These are phyloP conservation scores for Boletus barrowsii DNA, from an alignment of 768 basidiomycete genomes.

Conservation along the genomic window DNA sequence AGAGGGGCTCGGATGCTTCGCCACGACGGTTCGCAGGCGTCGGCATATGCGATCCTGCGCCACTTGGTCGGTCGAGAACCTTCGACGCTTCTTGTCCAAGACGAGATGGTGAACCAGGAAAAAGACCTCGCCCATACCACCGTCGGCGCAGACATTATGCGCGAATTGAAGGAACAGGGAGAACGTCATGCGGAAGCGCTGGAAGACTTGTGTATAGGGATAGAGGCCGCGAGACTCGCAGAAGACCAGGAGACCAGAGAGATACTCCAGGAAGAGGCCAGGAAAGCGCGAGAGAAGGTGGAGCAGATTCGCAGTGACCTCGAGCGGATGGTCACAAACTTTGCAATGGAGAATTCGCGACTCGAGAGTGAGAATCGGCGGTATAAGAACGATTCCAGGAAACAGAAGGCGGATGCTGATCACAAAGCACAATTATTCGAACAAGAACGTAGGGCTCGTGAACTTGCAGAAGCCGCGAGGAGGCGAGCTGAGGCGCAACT, in stretches of 20 bases:
- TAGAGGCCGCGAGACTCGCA: conserved; percentile 40
- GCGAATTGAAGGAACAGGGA: conserved; percentile 46
- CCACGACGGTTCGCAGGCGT: conserved; percentile 39
- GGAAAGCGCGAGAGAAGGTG: conserved; percentile 42
- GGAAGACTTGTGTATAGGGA: conserved; percentile 41
- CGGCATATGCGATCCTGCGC: conserved; percentile 44
- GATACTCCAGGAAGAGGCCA: conserved; percentile 42
- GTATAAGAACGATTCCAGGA: conserved; percentile 15
- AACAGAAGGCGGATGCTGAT: conserved; percentile 21
- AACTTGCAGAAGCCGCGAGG: conserved; percentile 21
- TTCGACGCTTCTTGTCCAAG: conserved; percentile 47
- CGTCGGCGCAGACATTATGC: conserved; percentile 49
- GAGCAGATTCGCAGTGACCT: conserved; percentile 39
- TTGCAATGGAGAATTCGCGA: conserved; percentile 34
- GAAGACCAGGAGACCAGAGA: conserved; percentile 44
- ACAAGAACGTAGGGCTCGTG: conserved; percentile 25
- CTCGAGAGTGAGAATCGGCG: conserved; percentile 28
- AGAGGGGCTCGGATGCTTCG: conserved; percentile 45
- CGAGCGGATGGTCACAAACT: conserved; percentile 36
- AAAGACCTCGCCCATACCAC: conserved; percentile 48
- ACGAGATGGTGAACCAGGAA: conserved; percentile 50
- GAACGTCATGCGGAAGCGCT: conserved; percentile 45
- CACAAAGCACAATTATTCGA: conserved; percentile 17
- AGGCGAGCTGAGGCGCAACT: conserved; percentile 19
- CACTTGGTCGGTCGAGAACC: conserved; percentile 40